Percentiles rank a stretch among this genome's conserved stretches.
Evolutionary conservation across 2,329 filamentous ascomycete species (phyloP).

Genomic region (Diaporthe batatas): DNA sequence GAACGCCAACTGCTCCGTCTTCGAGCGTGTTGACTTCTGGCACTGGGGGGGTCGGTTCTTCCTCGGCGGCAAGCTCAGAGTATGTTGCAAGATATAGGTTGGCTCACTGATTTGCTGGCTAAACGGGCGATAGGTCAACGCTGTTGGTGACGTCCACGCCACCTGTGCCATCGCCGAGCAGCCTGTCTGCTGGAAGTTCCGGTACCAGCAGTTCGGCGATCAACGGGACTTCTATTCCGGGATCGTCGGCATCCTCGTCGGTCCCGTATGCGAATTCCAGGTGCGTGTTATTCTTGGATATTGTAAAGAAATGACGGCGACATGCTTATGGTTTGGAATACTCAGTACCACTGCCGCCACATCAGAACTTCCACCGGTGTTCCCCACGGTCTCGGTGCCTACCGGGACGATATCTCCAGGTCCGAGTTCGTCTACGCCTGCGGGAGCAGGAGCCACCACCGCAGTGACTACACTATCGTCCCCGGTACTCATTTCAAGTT

Average conservation of each 20-base stretch:
- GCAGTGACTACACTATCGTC: constrained; percentile 18
- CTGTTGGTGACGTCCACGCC: background rate
- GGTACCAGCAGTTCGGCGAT: background rate
- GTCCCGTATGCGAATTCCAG: constrained; percentile 37
- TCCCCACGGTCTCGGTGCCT: constrained; percentile 18
- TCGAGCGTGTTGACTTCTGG: constrained; percentile 12
- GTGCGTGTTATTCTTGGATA: background rate
- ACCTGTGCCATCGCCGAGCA: background rate
- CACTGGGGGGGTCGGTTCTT: background rate
- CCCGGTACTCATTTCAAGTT: constrained; percentile 16
- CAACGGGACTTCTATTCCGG: constrained; percentile 40
- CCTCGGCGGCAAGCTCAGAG: constrained; percentile 21
- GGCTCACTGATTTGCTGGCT: background rate
- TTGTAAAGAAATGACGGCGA: background rate
- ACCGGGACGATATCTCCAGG: constrained; percentile 20
- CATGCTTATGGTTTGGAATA: background rate
- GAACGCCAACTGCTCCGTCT: background rate
- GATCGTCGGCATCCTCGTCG: constrained; percentile 40
- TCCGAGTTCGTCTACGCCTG: background rate
- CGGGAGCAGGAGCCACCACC: constrained; percentile 5
- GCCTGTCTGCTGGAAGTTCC: constrained; percentile 9
- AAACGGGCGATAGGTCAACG: background rate
- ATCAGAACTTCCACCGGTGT: constrained; percentile 4
- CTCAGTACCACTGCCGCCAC: constrained; percentile 7
- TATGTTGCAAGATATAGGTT: background rate